phyloP scores from a whole-genome alignment of 2,329 filamentous ascomycete species.

The Polytolypa hystricis region DNA sequence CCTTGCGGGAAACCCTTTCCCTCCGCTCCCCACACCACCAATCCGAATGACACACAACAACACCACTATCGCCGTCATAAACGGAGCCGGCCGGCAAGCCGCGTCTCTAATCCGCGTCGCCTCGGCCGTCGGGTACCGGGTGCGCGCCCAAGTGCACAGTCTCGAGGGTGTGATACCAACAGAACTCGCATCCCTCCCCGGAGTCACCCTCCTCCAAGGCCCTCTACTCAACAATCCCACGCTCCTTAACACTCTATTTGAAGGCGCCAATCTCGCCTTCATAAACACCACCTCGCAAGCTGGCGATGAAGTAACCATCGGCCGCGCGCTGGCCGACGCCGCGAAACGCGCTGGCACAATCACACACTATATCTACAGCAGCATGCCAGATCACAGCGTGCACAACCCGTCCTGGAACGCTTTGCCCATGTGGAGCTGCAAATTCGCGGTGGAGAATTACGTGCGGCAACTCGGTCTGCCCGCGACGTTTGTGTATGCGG shows the following conservation, averaged over 20 bases:
- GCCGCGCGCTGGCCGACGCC: constrained; percentile 76
- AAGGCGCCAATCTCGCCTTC: constrained; percentile 77
- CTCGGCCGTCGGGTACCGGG: constrained; percentile 83
- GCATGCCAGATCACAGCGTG: constrained; percentile 87
- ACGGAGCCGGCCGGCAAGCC: constrained; percentile 89
- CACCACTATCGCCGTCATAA: constrained; percentile 89
- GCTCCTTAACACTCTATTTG: constrained; percentile 68
- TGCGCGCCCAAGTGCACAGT: constrained; percentile 83
- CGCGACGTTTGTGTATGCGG: constrained; percentile 88
- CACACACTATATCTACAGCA: constrained; percentile 89
- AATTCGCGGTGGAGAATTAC: constrained; percentile 88
- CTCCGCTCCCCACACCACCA: not conserved
- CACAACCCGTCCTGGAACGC: constrained; percentile 69
- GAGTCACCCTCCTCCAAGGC: constrained; percentile 63
- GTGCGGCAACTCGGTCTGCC: constrained; percentile 70
- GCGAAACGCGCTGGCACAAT: constrained; percentile 68
- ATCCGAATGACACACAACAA: constrained; percentile 36
- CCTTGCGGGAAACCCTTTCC: no score
- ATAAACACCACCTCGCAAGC: constrained; percentile 93
- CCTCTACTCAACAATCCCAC: constrained; percentile 57
- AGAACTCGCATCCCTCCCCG: constrained; percentile 71
- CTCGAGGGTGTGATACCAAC: constrained; percentile 77
- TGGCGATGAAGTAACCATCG: constrained; percentile 84
- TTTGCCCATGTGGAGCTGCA: constrained; percentile 81
- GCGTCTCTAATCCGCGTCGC: constrained; percentile 91